Percentiles rank a stretch among this genome's conserved stretches.
These are phyloP conservation scores for Kwoniella heveanensis DNA, from an alignment of 768 basidiomycete species.

Conservation along the genomic window DNA sequence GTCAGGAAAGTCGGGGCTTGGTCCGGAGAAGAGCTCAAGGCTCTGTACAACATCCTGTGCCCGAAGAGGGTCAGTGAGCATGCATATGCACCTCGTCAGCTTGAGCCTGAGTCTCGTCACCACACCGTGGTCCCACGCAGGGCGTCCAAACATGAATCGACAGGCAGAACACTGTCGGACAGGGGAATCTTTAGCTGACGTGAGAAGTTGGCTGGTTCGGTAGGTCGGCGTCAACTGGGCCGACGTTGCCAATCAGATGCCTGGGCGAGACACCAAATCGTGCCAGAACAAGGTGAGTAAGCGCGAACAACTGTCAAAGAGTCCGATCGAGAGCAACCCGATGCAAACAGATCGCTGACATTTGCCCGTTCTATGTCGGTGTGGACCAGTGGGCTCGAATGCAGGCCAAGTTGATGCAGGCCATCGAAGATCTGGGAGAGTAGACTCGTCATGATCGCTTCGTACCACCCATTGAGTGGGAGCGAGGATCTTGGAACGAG, in stretches of 20 bases:
- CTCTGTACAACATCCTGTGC: slow-evolving; percentile 35
- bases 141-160: too few species aligned
- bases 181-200: not conserved
- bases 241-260: slow-evolving; percentile 28
- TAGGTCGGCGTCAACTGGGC: slow-evolving; percentile 35
- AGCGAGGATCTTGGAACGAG: not conserved
- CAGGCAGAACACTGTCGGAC: too few species aligned
- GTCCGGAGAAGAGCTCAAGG: slow-evolving; percentile 32
- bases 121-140: not conserved
- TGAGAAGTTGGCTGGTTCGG: not conserved
- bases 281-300: slow-evolving; percentile 35
- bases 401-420: slow-evolving; percentile 32
- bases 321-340: too few species aligned
- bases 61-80: slow-evolving; percentile 28
- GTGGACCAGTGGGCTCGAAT: slow-evolving; percentile 36
- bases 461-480: too few species aligned
- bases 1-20: slow-evolving; percentile 33
- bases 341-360: too few species aligned
- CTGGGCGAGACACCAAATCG: slow-evolving; percentile 33
- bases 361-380: too few species aligned
- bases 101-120: not conserved
- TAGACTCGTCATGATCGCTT: not conserved
- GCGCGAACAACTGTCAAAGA: not conserved
- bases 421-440: slow-evolving; percentile 29
- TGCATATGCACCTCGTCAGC: not conserved